These are phyloP conservation scores for Lasiodiplodia sp. DNA, from an alignment of 2,329 filamentous ascomycete genomes.

Conservation along the genomic window DNA sequence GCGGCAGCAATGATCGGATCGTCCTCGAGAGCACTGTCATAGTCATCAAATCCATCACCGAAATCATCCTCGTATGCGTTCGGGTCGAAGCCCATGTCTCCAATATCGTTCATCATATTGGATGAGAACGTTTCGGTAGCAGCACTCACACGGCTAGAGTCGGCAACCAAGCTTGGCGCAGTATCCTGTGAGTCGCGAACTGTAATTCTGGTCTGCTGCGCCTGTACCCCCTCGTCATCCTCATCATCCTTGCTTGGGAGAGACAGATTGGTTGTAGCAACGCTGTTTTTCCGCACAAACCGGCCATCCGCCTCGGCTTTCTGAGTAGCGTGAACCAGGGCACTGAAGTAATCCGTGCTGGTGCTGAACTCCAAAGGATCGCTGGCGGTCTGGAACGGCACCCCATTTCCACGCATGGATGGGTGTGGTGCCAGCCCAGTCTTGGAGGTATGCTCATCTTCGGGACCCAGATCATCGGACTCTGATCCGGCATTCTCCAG, in stretches of 20 bases:
- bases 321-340: slow-evolving; percentile 81
- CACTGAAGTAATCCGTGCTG: slow-evolving; percentile 79
- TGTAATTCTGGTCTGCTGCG: slow-evolving; percentile 36
- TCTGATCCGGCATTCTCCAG: background rate
- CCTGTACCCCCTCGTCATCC: slow-evolving; percentile 39
- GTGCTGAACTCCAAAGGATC: slow-evolving; percentile 52
- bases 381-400: slow-evolving; percentile 47
- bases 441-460: background rate
- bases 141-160: slow-evolving; percentile 59
- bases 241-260: slow-evolving; percentile 38
- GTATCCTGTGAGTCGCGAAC: slow-evolving; percentile 38
- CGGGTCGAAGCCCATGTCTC: slow-evolving; percentile 63
- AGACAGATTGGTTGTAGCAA: slow-evolving; percentile 40
- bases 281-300: slow-evolving; percentile 69
- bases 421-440: slow-evolving; percentile 24
- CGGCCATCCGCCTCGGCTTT: slow-evolving; percentile 78
- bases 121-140: slow-evolving; percentile 31
- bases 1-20: slow-evolving; percentile 93
- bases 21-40: slow-evolving; percentile 61
- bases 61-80: slow-evolving; percentile 56
- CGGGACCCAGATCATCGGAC: background rate
- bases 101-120: slow-evolving; percentile 29
- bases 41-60: slow-evolving; percentile 60
- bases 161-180: slow-evolving; percentile 55
- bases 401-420: slow-evolving; percentile 15